Evolutionary conservation across 1,284 basidiomycete genomes (phyloP).

Genomic region (Peniophora sp.): DNA sequence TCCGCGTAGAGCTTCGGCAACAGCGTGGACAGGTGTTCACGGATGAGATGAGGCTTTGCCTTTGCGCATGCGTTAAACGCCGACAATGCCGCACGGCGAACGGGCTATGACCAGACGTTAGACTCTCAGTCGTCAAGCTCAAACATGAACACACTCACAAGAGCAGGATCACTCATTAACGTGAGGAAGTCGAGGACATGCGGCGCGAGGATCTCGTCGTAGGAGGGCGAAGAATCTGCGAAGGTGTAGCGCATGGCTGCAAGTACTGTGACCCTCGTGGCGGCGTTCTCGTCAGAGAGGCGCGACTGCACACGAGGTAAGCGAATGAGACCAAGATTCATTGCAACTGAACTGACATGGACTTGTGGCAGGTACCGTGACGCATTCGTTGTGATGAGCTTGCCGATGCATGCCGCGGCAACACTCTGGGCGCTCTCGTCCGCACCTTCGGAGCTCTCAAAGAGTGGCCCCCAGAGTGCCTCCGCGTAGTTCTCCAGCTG

Average conservation of each 20-base stretch:
- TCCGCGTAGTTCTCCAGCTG: constrained; percentile 84
- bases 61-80: constrained; percentile 91
- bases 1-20: constrained; percentile 84
- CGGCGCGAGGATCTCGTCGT: constrained; percentile 84
- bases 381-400: constrained; percentile 87
- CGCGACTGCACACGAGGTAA: constrained; percentile 39
- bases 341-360: constrained; percentile 52
- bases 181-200: constrained; percentile 87
- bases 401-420: constrained; percentile 93
- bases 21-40: constrained; percentile 72
- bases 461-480: constrained; percentile 84
- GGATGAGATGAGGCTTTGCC: constrained; percentile 87
- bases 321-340: not conserved
- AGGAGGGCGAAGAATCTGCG: constrained; percentile 75
- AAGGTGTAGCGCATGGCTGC: constrained; percentile 95
- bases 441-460: constrained; percentile 75
- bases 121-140: constrained; percentile 2
- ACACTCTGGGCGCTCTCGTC: constrained; percentile 93
- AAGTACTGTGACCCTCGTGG: constrained; percentile 83
- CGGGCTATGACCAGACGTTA: constrained; percentile 44
- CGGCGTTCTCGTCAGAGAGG: constrained; percentile 58
- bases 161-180: constrained; percentile 77
- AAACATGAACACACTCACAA: constrained; percentile 43
- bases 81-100: constrained; percentile 81
- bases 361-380: constrained; percentile 85